phyloP scores from a whole-genome alignment of 2,329 filamentous ascomycete genomes.

The Apiospora arundinis region DNA sequence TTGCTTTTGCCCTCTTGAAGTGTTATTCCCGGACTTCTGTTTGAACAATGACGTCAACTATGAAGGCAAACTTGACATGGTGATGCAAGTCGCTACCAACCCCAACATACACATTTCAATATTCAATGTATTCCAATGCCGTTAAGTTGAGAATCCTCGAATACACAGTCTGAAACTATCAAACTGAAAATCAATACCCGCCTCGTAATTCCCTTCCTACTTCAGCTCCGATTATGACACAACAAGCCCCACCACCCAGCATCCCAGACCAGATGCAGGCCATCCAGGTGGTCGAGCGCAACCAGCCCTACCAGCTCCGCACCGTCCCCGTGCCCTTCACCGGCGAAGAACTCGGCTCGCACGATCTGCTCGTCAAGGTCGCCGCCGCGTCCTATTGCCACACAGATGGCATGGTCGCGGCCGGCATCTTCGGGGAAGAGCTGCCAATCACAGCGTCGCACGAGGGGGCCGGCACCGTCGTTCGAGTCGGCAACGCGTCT shows the following conservation, averaged over 20 bases:
- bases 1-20: too few relatives aligned
- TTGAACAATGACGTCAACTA: not conserved
- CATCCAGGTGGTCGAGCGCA: constrained; percentile 47
- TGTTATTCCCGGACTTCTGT: not conserved
- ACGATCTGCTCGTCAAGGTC: constrained; percentile 66
- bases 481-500: constrained; percentile 49
- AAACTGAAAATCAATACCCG: too few relatives aligned
- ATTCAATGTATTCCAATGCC: not conserved
- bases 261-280: constrained; percentile 40
- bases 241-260: constrained; percentile 7
- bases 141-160: too few relatives aligned
- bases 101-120: not conserved
- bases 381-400: constrained; percentile 68
- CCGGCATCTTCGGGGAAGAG: constrained; percentile 53
- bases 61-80: not conserved
- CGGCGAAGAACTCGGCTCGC: constrained; percentile 44
- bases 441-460: constrained; percentile 62
- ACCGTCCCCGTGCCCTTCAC: constrained; percentile 52
- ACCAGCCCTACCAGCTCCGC: constrained; percentile 61
- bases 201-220: not conserved
- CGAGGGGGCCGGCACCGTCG: constrained; percentile 63
- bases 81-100: not conserved
- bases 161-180: too few relatives aligned
- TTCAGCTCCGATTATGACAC: not conserved
- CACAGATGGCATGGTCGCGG: constrained; percentile 63